phyloP scores from a whole-genome alignment of 345 rosid genomes.

The Clarkia xantiana region DNA sequence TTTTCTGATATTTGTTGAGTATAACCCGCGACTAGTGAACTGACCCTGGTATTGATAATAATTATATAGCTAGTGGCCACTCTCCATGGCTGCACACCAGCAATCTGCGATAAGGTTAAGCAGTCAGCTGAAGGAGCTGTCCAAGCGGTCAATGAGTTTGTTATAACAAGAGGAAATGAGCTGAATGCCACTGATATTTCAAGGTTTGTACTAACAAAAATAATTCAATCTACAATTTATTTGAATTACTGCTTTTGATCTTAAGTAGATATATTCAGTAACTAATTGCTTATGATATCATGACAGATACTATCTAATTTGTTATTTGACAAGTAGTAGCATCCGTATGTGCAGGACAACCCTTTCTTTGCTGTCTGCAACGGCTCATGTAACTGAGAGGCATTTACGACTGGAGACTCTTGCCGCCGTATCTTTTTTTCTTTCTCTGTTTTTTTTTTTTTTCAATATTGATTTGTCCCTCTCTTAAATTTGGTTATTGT shows the following conservation, averaged over 20 bases:
- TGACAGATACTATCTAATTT: neutral
- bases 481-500: neutral
- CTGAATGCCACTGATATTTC: slow-evolving; percentile 59
- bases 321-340: neutral
- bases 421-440: slow-evolving; percentile 70
- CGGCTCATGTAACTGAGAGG: slow-evolving; percentile 71
- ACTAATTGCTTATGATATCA: neutral
- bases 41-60: slow-evolving; percentile 17
- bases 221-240: neutral
- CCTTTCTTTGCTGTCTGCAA: slow-evolving; percentile 82
- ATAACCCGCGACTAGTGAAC: neutral
- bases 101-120: slow-evolving; percentile 75
- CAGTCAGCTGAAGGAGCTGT: slow-evolving; percentile 94
- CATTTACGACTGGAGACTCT: slow-evolving; percentile 77
- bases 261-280: too few species aligned
- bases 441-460: slow-evolving; percentile 6
- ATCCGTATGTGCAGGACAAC: slow-evolving; percentile 49
- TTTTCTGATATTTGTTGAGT: too few species aligned
- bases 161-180: slow-evolving; percentile 60
- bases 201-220: slow-evolving; percentile 30
- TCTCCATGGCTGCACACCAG: slow-evolving; percentile 56
- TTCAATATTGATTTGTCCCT: neutral
- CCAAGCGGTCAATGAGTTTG: slow-evolving; percentile 86
- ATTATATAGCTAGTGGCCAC: slow-evolving; percentile 70
- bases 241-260: too few species aligned